Base-by-base conservation (phyloP, 306 rosid species). In the Pterocarpus santalinus region DNA sequence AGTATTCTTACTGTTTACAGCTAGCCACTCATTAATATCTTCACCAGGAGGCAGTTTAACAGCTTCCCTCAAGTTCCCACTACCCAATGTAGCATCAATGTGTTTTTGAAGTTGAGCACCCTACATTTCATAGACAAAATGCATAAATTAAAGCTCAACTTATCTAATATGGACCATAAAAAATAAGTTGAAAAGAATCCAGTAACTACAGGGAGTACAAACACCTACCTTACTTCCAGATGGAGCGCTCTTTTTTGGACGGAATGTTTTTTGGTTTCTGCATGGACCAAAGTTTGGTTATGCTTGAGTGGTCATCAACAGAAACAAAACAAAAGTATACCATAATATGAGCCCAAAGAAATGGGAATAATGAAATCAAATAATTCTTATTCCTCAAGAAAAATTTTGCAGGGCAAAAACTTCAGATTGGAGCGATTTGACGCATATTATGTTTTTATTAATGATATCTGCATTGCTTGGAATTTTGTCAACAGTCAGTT, bases 31-130 rank as follows among this genome's bases (percentile, higher is more conserved):
- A 58, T 90, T 81, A n/a, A 88, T 80, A 73, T 94, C 98, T 90
- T 94, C 98, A n/a, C 98, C 97, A 6, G 98, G 94, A 77, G 98
- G 98, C 15, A 94, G 90, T 4, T 88, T 87, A 43, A 94, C 97
- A 39, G 94, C 98, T 80, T 94, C 97, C 82, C 97, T 88, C 80
- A 94, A 81, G 85, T 94, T 92, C 9, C 98, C 98, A 89, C 95
- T 92, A 30, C 98, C 97, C 84, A 94, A 89, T 30, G 98, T 91
- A 41, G 95, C 91, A 91, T 94, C 97, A 7, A 94, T 94, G 65
- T 91, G 95, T 72, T 84, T 89, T 71, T 92, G 94, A 80, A 94
- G 94, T 77, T 94, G 97, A 76, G 97, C 98, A 28, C 97, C 98
- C 97, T 94, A 66, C 43, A 89, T 82, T 82, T 57, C 16, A 46